These are phyloP conservation scores for Fusarium dlaminii DNA, from an alignment of 2,329 filamentous ascomycete species.

Conservation along the genomic window DNA sequence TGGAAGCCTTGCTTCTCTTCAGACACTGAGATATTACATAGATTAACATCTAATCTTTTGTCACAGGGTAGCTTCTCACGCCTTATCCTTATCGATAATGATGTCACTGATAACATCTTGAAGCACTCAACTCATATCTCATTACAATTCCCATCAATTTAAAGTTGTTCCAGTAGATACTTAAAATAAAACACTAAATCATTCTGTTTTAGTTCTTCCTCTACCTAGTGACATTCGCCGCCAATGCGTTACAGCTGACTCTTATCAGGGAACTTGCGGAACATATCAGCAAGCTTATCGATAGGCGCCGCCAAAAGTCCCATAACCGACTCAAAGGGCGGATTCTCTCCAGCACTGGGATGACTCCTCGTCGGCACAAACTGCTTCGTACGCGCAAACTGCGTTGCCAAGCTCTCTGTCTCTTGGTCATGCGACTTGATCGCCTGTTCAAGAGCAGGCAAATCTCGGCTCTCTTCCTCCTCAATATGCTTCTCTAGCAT, in stretches of 20 bases:
- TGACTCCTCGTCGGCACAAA: conserved; percentile 64
- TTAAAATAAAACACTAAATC: not conserved
- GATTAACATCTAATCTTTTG: too few species aligned
- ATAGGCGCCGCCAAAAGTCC: conserved; percentile 65
- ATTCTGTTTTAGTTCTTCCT: not conserved
- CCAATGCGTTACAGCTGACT: not conserved
- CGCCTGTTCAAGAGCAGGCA: conserved; percentile 58
- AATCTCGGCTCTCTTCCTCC: conserved; percentile 60
- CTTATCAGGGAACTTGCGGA: conserved; percentile 57
- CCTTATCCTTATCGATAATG: not conserved
- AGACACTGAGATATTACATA: not conserved
- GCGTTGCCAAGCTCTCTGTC: conserved; percentile 48
- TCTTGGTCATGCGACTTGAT: conserved; percentile 40
- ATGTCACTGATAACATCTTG: not conserved
- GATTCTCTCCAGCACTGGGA: conserved; percentile 59
- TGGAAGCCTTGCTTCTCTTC: not conserved
- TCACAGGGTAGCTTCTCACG: not conserved
- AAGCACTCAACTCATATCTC: not conserved
- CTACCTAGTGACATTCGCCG: too few species aligned
- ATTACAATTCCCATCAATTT: too few species aligned
- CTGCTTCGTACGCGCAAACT: conserved; percentile 61
- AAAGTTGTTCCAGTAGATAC: not conserved
- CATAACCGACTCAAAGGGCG: conserved; percentile 64
- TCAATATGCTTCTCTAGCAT: conserved; percentile 58
- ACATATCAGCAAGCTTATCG: conserved; percentile 64